A percentile compares a stretch with the other conserved stretches of the same genome.
These are phyloP conservation scores for Penicillium cataractarum DNA, from an alignment of 495 filamentous ascomycete species.

Conservation along the genomic window DNA sequence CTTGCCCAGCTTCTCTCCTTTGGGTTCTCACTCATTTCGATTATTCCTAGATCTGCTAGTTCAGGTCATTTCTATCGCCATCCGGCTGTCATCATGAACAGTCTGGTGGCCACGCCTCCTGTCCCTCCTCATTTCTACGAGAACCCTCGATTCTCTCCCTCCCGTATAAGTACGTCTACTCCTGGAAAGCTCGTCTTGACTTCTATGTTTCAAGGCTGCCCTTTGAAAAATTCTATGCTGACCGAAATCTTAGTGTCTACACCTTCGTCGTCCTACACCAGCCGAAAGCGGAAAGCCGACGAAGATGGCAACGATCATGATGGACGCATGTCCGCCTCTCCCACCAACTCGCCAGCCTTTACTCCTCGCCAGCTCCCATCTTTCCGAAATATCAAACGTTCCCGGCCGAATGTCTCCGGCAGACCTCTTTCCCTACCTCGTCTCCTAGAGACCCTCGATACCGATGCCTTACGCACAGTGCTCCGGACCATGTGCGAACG, in stretches of 20 bases:
- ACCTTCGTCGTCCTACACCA: slow-evolving; percentile 53
- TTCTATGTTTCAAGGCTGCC: not conserved
- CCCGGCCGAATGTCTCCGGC: slow-evolving; percentile 70
- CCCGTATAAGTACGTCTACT: slow-evolving; percentile 64
- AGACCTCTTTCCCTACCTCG: slow-evolving; percentile 80
- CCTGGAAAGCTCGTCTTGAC: not conserved
- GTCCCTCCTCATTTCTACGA: slow-evolving; percentile 79
- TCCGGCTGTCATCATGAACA: slow-evolving; percentile 62
- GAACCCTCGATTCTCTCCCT: slow-evolving; percentile 68
- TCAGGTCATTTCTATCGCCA: slow-evolving; percentile 27
- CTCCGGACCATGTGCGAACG: slow-evolving; percentile 87
- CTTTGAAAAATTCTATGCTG: slow-evolving; percentile 19
- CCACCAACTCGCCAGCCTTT: slow-evolving; percentile 75
- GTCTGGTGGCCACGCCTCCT: slow-evolving; percentile 64
- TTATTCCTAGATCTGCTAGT: slow-evolving; percentile 6
- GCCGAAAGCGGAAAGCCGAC: slow-evolving; percentile 86
- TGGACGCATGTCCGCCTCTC: slow-evolving; percentile 87
- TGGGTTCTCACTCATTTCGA: slow-evolving; percentile 16
- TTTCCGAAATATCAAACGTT: slow-evolving; percentile 65
- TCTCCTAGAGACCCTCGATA: slow-evolving; percentile 87
- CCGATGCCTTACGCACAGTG: slow-evolving; percentile 76
- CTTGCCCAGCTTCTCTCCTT: slow-evolving; percentile 20
- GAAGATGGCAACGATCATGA: slow-evolving; percentile 69
- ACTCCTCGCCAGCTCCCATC: slow-evolving; percentile 64
- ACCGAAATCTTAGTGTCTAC: slow-evolving; percentile 53